Evolutionary conservation across 2,329 filamentous ascomycete genomes (phyloP).

Genomic region (Arachnomyces sp.): DNA sequence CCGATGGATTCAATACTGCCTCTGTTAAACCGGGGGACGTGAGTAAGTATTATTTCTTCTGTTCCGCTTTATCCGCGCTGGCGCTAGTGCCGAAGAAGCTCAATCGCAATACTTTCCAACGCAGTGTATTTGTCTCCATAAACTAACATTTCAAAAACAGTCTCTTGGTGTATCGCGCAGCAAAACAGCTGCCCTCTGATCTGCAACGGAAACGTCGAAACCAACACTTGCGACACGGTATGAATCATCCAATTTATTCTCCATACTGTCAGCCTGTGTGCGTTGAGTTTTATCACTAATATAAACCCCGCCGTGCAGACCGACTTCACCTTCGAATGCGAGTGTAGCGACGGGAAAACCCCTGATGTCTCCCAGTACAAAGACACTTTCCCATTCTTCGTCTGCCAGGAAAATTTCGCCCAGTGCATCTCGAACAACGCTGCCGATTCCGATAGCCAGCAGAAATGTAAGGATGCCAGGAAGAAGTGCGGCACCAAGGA

Average conservation of each 20-base stretch:
- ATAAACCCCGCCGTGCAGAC: constrained; percentile 25
- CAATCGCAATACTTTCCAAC: no score
- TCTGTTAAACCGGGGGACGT: constrained; percentile 29
- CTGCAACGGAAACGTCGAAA: constrained; percentile 44
- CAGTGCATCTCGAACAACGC: constrained; percentile 42
- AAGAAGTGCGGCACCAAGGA: constrained; percentile 47
- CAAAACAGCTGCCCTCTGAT: constrained; percentile 53
- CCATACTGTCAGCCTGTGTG: neutral
- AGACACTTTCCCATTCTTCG: constrained; percentile 53
- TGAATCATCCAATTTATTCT: constrained; percentile 20
- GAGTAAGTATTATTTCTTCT: constrained; percentile 16
- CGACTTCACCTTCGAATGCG: constrained; percentile 49
- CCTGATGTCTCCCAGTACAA: constrained; percentile 51
- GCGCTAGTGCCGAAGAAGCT: no score
- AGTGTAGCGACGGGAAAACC: constrained; percentile 48
- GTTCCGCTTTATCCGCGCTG: neutral
- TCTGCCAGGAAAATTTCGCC: constrained; percentile 48
- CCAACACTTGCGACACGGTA: constrained; percentile 53
- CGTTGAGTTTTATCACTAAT: constrained; percentile 9
- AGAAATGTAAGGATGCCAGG: constrained; percentile 40
- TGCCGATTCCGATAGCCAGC: constrained; percentile 39
- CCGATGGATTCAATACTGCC: constrained; percentile 36
- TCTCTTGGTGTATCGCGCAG: constrained; percentile 53
- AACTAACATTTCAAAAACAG: constrained; percentile 21
- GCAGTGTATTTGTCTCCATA: constrained; percentile 3